These are phyloP conservation scores for Globisporangium iwayamae DNA, from an alignment of 352 stramenopile species.

Conservation along the genomic window DNA sequence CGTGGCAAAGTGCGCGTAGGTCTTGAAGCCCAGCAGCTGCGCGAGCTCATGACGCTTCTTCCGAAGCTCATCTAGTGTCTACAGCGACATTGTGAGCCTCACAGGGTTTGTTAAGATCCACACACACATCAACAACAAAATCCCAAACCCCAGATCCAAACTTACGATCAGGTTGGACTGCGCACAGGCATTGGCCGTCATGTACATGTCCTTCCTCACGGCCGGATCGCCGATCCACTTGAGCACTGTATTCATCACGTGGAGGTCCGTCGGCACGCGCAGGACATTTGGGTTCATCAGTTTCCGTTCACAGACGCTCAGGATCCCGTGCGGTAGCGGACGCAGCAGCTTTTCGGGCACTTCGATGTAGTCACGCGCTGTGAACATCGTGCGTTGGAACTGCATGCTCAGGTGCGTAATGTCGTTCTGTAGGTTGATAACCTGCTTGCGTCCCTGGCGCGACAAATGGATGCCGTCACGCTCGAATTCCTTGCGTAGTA, in stretches of 20 bases:
- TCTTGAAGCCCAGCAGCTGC: constrained; percentile 83
- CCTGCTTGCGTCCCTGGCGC: constrained; percentile 54
- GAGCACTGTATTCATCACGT: constrained; percentile 91
- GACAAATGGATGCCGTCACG: constrained; percentile 93
- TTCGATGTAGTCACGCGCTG: constrained; percentile 56
- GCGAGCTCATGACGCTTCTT: constrained; percentile 87
- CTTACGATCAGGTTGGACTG: constrained; percentile 49
- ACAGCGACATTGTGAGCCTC: not conserved
- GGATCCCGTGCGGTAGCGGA: constrained; percentile 54
- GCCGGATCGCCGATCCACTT: constrained; percentile 79
- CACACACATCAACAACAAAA: not conserved
- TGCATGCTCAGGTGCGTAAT: constrained; percentile 85
- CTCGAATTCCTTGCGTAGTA: constrained; percentile 94
- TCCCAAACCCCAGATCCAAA: not conserved
- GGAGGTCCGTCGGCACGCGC: constrained; percentile 75
- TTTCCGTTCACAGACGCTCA: constrained; percentile 60
- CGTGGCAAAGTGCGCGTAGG: constrained; percentile 88
- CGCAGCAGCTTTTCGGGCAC: constrained; percentile 53
- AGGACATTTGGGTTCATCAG: constrained; percentile 55
- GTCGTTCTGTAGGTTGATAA: constrained; percentile 88
- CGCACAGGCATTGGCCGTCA: constrained; percentile 82
- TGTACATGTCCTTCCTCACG: constrained; percentile 89
- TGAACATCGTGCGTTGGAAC: constrained; percentile 87
- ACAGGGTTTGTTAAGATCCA: not conserved
- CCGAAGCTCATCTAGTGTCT: constrained; percentile 87